A percentile compares a stretch with the other conserved stretches of the same genome.
Evolutionary conservation across 129 eudicot genomes (phyloP).

Genomic region (Rutidosis leptorrhynchoides): DNA sequence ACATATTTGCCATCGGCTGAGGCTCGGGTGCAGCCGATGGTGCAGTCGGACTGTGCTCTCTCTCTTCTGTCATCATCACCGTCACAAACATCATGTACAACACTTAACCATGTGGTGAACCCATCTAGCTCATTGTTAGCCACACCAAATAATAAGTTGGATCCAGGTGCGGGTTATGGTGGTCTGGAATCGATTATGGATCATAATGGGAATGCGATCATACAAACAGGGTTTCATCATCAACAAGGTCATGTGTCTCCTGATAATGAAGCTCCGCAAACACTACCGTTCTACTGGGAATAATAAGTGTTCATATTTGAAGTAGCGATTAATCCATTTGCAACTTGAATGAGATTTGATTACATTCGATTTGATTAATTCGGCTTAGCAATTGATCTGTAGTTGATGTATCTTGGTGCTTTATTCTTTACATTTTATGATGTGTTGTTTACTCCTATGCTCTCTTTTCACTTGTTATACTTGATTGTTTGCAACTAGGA

Average conservation of each 20-base stretch:
- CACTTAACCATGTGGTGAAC: slow-evolving; percentile 36
- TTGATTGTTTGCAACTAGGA: not conserved
- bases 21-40: slow-evolving; percentile 28
- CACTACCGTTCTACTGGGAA: slow-evolving; percentile 59
- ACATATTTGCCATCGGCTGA: slow-evolving; percentile 28
- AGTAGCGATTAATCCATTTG: slow-evolving; percentile 13
- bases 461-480: not conserved
- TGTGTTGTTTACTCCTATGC: slow-evolving; percentile 3
- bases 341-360: slow-evolving; percentile 24
- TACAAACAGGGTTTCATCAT: slow-evolving; percentile 32
- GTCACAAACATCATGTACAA: slow-evolving; percentile 39
- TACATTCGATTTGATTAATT: slow-evolving; percentile 13
- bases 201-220: slow-evolving; percentile 33
- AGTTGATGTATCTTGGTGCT: not conserved
- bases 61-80: slow-evolving; percentile 73
- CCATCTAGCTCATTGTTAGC: slow-evolving; percentile 32
- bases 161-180: slow-evolving; percentile 30
- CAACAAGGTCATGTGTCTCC: slow-evolving; percentile 29
- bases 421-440: not conserved
- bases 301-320: slow-evolving; percentile 28
- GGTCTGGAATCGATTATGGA: slow-evolving; percentile 39
- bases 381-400: not conserved
- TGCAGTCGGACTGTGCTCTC: slow-evolving; percentile 55
- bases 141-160: slow-evolving; percentile 31
- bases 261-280: slow-evolving; percentile 39